Base-by-base conservation (phyloP, 1,284 basidiomycete genomes). In the Moniliella sp. region DNA sequence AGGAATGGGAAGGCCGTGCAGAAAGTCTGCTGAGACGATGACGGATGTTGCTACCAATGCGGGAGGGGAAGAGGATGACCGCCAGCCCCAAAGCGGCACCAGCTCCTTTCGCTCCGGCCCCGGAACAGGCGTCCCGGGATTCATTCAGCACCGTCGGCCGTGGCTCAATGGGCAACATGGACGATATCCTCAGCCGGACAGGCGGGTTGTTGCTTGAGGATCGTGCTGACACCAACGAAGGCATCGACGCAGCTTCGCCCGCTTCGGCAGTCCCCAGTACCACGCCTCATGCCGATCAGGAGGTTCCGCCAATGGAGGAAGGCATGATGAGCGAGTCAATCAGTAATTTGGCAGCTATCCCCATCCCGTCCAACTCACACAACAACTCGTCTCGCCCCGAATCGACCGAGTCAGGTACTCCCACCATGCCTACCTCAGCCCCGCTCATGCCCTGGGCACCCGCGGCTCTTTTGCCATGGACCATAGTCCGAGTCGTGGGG, bases 1-100 rank as follows among this genome's bases (percentile, higher is more conserved):
- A 78, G 48, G 91, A 97, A 62, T 97, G 88, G 84, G 79, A 94
- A 59, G 78, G 80, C 57, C 75, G 74, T 48, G 78, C 93, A 16
- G 76, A 67, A 33, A 60, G n/a, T n/a, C n/a, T n/a, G n/a, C n/a
- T n/a, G n/a, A n/a, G n/a, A n/a, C n/a, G n/a, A n/a, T n/a, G n/a
- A n/a, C 64, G 31, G 62, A 70, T 27, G 62, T 93, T 25, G 72
- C 69, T 2, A 69, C 69, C 3, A 17, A 64, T 3, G 25, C 17
- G 19, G 29, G 28, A 17, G 25, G n/a, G 13, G 16, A 23, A 15
- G 17, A 27, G n/a, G 19, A 17, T 2, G 32, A 15, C 10, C 7
- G 7, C 10, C 26, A 7, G 10, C 13, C 8, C 8, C 10, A 27
- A 27, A 10, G 26, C 26, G 10, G 10, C 7, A n/a, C 7, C 21